Base-by-base conservation (phyloP, 1,284 basidiomycete species). In the Ustilago nuda region DNA sequence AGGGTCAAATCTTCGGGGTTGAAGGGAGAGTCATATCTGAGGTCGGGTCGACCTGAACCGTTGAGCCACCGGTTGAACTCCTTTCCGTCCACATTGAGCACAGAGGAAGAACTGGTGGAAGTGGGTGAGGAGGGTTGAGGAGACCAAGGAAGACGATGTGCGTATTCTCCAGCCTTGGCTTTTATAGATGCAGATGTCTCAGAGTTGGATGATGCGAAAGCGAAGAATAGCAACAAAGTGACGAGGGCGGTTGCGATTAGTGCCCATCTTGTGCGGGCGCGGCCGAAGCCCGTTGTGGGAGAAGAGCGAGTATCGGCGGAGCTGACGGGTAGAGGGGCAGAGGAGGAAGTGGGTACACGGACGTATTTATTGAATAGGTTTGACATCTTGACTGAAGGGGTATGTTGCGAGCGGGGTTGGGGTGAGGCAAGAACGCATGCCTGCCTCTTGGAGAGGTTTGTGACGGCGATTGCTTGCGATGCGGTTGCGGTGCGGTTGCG, bases 1-100 rank as follows among this genome's bases (percentile, higher is more conserved):
- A 84, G 46, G 4, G 81, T 81, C 35, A 82, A 58, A 46, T 84
- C 81, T 56, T 84, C 82, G 4, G 69, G 79, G 46, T 82, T 82
- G 74, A 84, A 82, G 9, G 75, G 72, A n/a, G 74, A 72, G 43
- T 79, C 62, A 64, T 82, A 83, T 23, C 41, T 41, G 35, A 82
- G 63, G 33, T 72, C 46, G 0, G 54, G 27, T 1, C 79, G 56
- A 5, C 76, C 72, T 13, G 73, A 73, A 2, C 72, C 80, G 30
- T 76, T 72, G 53, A 75, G 27, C 77, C 75, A 82, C 2, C 66
- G 74, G 5, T 56, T 30, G 23, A 77, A 72, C 54, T 74, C 78
- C 43, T 63, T 37, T 8, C 76, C 76, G 19, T 48, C 39, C n/a
- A 68, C 68, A 19, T 73, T 45, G n/a, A 45, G 43, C 7, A 15